These are phyloP conservation scores for Globisporangium heterothallicum DNA, from an alignment of 352 stramenopile species.

Conservation along the genomic window DNA sequence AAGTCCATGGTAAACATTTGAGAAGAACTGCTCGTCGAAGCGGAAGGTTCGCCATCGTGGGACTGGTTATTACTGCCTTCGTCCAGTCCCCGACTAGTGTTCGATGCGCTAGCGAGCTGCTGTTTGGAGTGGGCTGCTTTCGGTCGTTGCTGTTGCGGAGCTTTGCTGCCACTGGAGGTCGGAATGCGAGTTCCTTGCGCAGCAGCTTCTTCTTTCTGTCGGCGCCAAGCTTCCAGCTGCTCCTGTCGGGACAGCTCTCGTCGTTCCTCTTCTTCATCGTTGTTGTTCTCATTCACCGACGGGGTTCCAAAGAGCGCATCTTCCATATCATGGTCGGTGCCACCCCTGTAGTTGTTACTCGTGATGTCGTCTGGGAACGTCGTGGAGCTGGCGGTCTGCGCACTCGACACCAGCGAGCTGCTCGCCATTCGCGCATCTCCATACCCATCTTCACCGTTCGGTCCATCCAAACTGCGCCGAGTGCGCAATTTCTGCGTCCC, in stretches of 20 bases:
- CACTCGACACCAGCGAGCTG: not conserved
- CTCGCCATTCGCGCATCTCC: too few species aligned
- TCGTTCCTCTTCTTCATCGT: not conserved
- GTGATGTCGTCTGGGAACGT: not conserved
- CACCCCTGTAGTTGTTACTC: not conserved
- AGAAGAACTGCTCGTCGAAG: too few species aligned
- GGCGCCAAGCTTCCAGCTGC: slow-evolving; percentile 20
- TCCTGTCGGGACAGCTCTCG: slow-evolving; percentile 15
- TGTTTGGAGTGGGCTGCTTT: slow-evolving; percentile 23
- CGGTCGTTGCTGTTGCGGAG: slow-evolving; percentile 13
- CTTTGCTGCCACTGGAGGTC: not conserved
- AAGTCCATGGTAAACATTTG: slow-evolving; percentile 12
- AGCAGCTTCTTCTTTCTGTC: slow-evolving; percentile 6
- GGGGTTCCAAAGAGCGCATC: slow-evolving; percentile 14
- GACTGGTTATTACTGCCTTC: slow-evolving; percentile 13
- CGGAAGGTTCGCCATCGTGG: slow-evolving; percentile 6
- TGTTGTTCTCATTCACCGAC: slow-evolving; percentile 10
- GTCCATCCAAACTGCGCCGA: slow-evolving; percentile 8
- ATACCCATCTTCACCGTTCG: not conserved
- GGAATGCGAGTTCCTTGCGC: slow-evolving; percentile 8
- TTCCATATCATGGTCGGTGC: slow-evolving; percentile 13
- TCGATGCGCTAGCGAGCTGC: slow-evolving; percentile 9
- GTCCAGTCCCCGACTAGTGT: not conserved
- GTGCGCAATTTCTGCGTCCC: slow-evolving; percentile 2
- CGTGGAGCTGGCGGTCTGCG: too few species aligned